Percentiles rank a stretch among this genome's conserved stretches.
phyloP scores from a whole-genome alignment of 1,284 basidiomycete species.

The Ustilago trichophora region DNA sequence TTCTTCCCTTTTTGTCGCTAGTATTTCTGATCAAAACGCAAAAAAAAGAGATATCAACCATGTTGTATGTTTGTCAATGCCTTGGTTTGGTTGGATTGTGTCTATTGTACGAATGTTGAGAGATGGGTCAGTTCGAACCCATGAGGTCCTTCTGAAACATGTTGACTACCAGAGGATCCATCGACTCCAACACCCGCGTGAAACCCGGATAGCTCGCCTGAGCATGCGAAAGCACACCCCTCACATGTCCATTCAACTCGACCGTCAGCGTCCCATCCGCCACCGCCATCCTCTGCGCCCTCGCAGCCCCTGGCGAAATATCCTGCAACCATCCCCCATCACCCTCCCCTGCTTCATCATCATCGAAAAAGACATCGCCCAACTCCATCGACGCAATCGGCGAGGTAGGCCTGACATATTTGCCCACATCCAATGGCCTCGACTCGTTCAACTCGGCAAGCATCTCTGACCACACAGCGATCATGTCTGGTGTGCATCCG shows the following conservation, averaged over 20 bases:
- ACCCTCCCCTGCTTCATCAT: constrained; percentile 30
- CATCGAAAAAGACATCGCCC: constrained; percentile 33
- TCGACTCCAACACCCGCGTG: constrained; percentile 22
- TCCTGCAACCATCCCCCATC: constrained; percentile 57
- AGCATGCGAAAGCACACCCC: constrained; percentile 42
- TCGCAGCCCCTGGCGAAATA: constrained; percentile 51
- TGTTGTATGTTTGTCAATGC: no score
- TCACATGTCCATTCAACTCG: constrained; percentile 42
- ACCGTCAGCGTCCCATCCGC: constrained; percentile 47
- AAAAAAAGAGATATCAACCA: no score
- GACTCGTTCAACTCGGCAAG: constrained; percentile 55
- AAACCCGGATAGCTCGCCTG: constrained; percentile 38
- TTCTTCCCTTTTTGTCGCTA: no score
- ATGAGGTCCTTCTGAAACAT: constrained; percentile 56
- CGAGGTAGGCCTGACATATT: constrained; percentile 38
- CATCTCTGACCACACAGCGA: constrained; percentile 60
- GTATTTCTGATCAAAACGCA: no score
- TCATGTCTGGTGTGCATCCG: constrained; percentile 42
- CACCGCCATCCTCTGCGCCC: constrained; percentile 36
- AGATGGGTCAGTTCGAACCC: no score
- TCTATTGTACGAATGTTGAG: no score
- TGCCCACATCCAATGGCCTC: constrained; percentile 14
- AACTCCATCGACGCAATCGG: constrained; percentile 47
- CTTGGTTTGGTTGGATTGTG: no score
- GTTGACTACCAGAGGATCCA: constrained; percentile 62